Base-by-base conservation (phyloP, 345 rosid species). In the Abelmoschus esculentus region DNA sequence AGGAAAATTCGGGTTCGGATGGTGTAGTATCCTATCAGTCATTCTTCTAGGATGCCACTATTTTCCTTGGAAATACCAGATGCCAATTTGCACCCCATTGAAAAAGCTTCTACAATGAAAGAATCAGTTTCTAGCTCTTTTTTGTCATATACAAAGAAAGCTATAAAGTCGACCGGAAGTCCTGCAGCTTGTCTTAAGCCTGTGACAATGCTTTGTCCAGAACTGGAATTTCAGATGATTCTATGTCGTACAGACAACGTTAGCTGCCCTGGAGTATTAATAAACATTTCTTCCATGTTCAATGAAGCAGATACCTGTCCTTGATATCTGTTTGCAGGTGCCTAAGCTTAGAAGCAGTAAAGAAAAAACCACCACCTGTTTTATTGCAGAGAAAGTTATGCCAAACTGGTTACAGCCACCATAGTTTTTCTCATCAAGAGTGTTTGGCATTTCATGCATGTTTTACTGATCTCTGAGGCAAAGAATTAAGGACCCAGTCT, bases 81-180 rank as follows among this genome's bases (percentile, higher is more conserved):
- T 80, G 77, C 87, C 71, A 63, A 69, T 75, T 84, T 80, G 86
- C 80, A 61, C 2, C 80, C 80, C 13, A 61, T 60, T 18, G 90
- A 81, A 66, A 84, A 66, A 31, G 79, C 75, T 42, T 81, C 83
- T 72, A 71, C 67, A 34, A 86, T 26, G 65, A 80, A 47, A 6
- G 80, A 75, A 74, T 91, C 92, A 12, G 87, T 85, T 78, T 87
- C 90, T 70, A 80, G 79, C 77, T 91, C 97, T 32, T 82, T 82
- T 50, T 75, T 87, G 74, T 91, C 97, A 46, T 87, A 87, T 54
- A 84, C 44, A 22, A 36, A 67, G 77, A 91, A 89, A 36, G 72
- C 83, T 69, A 73, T 22, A 74, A 91, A 91, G 28, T 81, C 76
- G 68, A 86, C 36, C 32, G 91, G 90, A 79, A 91, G 66, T 71